A percentile compares a stretch with the other conserved stretches of the same genome.
Conservation (phyloP, 805 yeast species). For the Millerago galiae region DNA sequence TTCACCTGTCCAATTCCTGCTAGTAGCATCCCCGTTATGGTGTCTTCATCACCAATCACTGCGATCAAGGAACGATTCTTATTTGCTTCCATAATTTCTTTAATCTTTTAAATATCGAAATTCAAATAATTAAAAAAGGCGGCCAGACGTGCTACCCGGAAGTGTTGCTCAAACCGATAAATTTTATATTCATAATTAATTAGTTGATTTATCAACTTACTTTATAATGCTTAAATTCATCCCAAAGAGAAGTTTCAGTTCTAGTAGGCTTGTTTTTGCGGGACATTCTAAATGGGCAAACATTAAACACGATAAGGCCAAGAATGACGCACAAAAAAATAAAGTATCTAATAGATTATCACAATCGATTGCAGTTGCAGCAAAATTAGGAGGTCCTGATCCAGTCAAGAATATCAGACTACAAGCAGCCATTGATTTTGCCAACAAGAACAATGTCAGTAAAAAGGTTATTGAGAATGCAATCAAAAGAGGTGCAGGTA, state of each 20-base stretch:
- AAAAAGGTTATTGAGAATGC: conserved; percentile 87
- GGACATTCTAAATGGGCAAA: conserved; percentile 97
- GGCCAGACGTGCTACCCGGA: conserved; percentile 2
- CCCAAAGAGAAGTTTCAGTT: not conserved
- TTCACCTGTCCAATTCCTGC: conserved; percentile 93
- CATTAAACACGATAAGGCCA: conserved; percentile 89
- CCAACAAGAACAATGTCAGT: conserved; percentile 67
- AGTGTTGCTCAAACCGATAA: not conserved
- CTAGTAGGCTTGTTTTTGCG: conserved; percentile 12
- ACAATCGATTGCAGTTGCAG: conserved; percentile 67
- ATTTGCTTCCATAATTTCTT: conserved; percentile 32
- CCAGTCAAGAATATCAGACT: conserved; percentile 52
- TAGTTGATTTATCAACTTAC: no score
- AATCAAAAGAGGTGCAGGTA: conserved; percentile 76
- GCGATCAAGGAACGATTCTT: conserved; percentile 79
- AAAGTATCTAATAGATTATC: conserved; percentile 66
- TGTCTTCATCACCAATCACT: conserved; percentile 95
- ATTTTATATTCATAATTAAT: no score
- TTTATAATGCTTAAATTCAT: not conserved
- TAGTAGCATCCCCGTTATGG: conserved; percentile 89
- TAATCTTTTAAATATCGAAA: not conserved
- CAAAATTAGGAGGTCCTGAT: conserved; percentile 65
- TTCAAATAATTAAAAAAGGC: not conserved
- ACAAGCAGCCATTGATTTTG: conserved; percentile 70
- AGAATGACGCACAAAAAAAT: conserved; percentile 77